phyloP scores from a whole-genome alignment of 2,329 filamentous ascomycete species.

The Tolypocladium nubicola region DNA sequence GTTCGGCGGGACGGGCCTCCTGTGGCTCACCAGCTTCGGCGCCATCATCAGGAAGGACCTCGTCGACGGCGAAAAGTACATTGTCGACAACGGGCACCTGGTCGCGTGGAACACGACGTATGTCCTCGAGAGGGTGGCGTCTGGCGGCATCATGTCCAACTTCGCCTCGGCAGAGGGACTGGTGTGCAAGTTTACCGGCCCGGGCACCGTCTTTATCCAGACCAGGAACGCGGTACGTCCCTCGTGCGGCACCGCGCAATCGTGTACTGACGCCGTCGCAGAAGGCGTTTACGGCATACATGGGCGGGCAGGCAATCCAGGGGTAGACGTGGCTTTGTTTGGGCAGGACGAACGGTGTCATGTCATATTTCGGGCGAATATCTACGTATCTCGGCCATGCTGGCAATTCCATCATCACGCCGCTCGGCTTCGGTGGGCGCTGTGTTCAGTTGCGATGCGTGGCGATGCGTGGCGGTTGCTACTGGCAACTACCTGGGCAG shows the following conservation, averaged over 20 bases:
- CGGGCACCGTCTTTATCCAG: slow-evolving; percentile 85
- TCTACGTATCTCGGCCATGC: background rate
- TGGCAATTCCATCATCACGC: background rate
- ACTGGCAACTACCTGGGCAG: background rate
- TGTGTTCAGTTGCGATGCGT: background rate
- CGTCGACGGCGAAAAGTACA: slow-evolving; percentile 69
- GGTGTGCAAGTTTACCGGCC: slow-evolving; percentile 88
- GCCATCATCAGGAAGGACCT: slow-evolving; percentile 89
- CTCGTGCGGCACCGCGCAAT: background rate
- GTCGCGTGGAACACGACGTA: slow-evolving; percentile 98
- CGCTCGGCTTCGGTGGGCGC: background rate
- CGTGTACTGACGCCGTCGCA: slow-evolving; percentile 10
- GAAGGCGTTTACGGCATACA: slow-evolving; percentile 42
- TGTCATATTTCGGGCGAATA: background rate
- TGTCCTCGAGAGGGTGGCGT: slow-evolving; percentile 77
- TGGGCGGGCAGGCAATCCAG: slow-evolving; percentile 34
- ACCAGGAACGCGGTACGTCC: slow-evolving; percentile 67
- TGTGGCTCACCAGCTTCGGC: slow-evolving; percentile 90
- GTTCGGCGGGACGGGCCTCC: slow-evolving; percentile 65
- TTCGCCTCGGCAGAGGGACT: slow-evolving; percentile 75
- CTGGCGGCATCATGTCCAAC: slow-evolving; percentile 86
- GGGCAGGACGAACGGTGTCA: background rate
- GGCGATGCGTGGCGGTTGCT: background rate
- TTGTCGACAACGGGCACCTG: slow-evolving; percentile 85
- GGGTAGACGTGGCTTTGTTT: slow-evolving; percentile 5